Evolutionary conservation across 2,329 filamentous ascomycete genomes (phyloP).

Genomic region (Cytospora leucostoma): DNA sequence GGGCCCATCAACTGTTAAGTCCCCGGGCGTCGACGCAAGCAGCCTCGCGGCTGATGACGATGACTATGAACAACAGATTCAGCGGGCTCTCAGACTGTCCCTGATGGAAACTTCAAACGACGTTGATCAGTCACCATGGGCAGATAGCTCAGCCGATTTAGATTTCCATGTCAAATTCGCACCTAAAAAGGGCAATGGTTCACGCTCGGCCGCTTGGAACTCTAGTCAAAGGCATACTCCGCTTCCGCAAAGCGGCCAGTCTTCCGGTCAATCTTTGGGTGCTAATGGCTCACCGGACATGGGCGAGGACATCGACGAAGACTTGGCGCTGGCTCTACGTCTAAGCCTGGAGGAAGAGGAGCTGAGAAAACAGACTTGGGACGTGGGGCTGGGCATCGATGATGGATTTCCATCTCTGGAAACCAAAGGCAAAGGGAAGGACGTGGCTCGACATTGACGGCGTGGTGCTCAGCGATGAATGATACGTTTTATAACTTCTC

Average conservation of each 20-base stretch:
- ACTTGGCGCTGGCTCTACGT: slow-evolving; percentile 60
- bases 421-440: slow-evolving; percentile 46
- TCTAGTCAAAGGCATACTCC: slow-evolving; percentile 38
- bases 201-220: slow-evolving; percentile 38
- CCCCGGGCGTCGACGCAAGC: slow-evolving; percentile 32
- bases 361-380: slow-evolving; percentile 34
- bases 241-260: slow-evolving; percentile 32
- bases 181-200: slow-evolving; percentile 42
- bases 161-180: slow-evolving; percentile 55
- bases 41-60: slow-evolving; percentile 41
- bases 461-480: not conserved
- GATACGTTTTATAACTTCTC: not conserved
- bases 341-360: slow-evolving; percentile 61
- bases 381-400: slow-evolving; percentile 29
- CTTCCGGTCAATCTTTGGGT: slow-evolving; percentile 23
- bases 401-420: slow-evolving; percentile 38
- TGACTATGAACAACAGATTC: slow-evolving; percentile 62
- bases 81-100: slow-evolving; percentile 63
- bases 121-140: slow-evolving; percentile 46
- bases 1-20: slow-evolving; percentile 33
- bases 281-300: slow-evolving; percentile 27
- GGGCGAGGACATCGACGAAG: slow-evolving; percentile 47
- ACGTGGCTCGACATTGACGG: slow-evolving; percentile 30
- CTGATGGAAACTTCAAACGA: slow-evolving; percentile 58
- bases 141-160: slow-evolving; percentile 50